phyloP scores from a whole-genome alignment of 2,329 filamentous ascomycete species.

The Colletotrichum sidae region DNA sequence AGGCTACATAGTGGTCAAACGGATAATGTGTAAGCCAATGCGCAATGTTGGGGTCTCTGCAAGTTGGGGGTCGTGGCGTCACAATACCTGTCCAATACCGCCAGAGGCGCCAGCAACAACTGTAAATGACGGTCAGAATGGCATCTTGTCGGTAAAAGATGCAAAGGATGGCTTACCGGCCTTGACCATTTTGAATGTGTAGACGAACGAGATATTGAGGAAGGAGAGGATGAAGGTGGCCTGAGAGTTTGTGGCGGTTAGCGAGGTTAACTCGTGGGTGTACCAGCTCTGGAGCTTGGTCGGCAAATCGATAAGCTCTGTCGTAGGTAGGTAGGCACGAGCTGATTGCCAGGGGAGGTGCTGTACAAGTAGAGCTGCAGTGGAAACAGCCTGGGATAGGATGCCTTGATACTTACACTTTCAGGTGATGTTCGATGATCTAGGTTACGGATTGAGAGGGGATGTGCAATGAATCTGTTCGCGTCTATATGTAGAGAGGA shows the following conservation, averaged over 20 bases:
- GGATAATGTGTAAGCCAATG: constrained; percentile 38
- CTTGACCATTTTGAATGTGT: constrained; percentile 66
- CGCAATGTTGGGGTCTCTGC: constrained; percentile 14
- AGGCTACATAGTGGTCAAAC: constrained; percentile 67
- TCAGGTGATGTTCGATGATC: constrained; percentile 7
- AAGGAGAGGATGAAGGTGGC: constrained; percentile 5
- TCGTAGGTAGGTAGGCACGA: background rate
- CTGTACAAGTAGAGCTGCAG: background rate
- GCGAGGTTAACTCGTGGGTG: constrained; percentile 32
- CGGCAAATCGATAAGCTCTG: constrained; percentile 20
- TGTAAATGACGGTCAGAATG: constrained; percentile 43
- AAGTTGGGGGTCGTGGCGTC: constrained; percentile 20
- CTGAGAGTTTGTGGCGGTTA: constrained; percentile 32
- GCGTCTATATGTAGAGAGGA: constrained; percentile 11
- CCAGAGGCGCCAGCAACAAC: constrained; percentile 95
- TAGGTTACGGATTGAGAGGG: constrained; percentile 7
- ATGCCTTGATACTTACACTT: constrained; percentile 5
- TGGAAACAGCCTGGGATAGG: background rate
- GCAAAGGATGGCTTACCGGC: constrained; percentile 60
- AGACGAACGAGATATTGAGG: background rate
- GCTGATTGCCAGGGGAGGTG: background rate
- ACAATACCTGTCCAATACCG: constrained; percentile 93
- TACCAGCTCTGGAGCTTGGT: constrained; percentile 29
- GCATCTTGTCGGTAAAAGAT: background rate
- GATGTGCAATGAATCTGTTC: background rate